Evolutionary conservation across 148 eudicot genomes (phyloP).

Genomic region (Cornus controversa): DNA sequence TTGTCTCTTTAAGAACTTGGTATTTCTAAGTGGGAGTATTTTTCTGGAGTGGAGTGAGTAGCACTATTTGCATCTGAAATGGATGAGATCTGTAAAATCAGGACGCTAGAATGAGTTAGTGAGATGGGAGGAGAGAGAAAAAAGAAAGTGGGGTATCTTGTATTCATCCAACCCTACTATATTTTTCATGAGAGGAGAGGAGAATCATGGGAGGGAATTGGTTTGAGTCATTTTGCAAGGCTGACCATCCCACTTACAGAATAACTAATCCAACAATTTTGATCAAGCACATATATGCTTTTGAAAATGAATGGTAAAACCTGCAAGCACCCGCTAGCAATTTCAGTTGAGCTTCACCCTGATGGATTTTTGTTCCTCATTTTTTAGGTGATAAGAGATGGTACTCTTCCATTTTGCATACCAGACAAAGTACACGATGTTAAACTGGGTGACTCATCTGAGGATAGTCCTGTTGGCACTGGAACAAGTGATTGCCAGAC

Average conservation of each 20-base stretch:
- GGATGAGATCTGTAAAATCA: neutral
- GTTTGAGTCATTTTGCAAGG: neutral
- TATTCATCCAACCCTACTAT: neutral
- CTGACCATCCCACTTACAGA: neutral
- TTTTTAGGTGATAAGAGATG: slow-evolving; percentile 70
- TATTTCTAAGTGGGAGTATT: no score
- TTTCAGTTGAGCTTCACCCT: neutral
- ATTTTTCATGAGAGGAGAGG: neutral
- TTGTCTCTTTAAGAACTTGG: no score
- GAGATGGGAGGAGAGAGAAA: no score
- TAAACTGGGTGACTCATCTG: slow-evolving; percentile 73
- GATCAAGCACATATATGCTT: no score
- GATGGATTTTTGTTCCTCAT: neutral
- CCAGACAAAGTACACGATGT: slow-evolving; percentile 96
- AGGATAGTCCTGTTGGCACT: slow-evolving; percentile 49
- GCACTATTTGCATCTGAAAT: no score
- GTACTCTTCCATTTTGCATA: slow-evolving; percentile 72
- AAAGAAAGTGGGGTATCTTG: neutral
- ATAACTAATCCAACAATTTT: no score
- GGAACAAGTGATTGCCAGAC: slow-evolving; percentile 58
- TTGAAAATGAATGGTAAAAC: no score
- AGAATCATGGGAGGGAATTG: neutral
- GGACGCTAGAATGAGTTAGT: neutral
- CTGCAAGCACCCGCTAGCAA: neutral
- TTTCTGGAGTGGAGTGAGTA: no score